phyloP scores from a whole-genome alignment of 257 asterid genomes.

The Penstemon davidsonii region DNA sequence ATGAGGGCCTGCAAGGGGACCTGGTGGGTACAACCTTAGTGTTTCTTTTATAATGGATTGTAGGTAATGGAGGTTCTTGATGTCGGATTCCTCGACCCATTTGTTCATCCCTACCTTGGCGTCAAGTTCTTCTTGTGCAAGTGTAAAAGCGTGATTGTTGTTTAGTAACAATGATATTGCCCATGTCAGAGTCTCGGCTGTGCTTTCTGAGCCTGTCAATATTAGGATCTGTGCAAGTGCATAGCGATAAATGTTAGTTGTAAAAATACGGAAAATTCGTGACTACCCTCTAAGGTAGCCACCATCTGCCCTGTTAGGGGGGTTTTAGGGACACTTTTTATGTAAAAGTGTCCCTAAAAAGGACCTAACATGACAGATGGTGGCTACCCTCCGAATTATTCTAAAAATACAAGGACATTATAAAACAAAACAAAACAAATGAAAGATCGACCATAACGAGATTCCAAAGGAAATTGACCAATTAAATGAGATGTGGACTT shows the following conservation, averaged over 20 bases:
- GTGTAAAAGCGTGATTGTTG: conserved; percentile 24
- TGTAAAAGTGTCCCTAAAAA: too few relatives aligned
- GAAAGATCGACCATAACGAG: too few relatives aligned
- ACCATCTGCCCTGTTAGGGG: too few relatives aligned
- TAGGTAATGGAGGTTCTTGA: conserved; percentile 40
- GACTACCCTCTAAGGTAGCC: too few relatives aligned
- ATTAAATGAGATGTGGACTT: too few relatives aligned
- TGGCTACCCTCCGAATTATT: too few relatives aligned
- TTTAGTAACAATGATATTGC: conserved; percentile 50
- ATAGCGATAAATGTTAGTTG: not conserved
- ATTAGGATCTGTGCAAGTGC: conserved; percentile 38
- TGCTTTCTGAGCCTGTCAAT: conserved; percentile 58
- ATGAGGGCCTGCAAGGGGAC: conserved; percentile 56
- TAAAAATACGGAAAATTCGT: too few relatives aligned
- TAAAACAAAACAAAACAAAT: too few relatives aligned
- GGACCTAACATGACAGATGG: too few relatives aligned
- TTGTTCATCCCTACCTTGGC: conserved; percentile 37
- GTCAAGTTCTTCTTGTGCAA: conserved; percentile 49
- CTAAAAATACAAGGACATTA: not conserved
- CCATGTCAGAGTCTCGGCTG: conserved; percentile 56
- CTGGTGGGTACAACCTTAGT: conserved; percentile 62
- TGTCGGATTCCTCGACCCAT: conserved; percentile 58
- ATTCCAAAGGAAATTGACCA: too few relatives aligned
- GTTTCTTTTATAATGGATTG: conserved; percentile 59
- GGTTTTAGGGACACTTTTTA: too few relatives aligned